Conservation (phyloP, 768 basidiomycete genomes). For the Pisolithus orientalis region DNA sequence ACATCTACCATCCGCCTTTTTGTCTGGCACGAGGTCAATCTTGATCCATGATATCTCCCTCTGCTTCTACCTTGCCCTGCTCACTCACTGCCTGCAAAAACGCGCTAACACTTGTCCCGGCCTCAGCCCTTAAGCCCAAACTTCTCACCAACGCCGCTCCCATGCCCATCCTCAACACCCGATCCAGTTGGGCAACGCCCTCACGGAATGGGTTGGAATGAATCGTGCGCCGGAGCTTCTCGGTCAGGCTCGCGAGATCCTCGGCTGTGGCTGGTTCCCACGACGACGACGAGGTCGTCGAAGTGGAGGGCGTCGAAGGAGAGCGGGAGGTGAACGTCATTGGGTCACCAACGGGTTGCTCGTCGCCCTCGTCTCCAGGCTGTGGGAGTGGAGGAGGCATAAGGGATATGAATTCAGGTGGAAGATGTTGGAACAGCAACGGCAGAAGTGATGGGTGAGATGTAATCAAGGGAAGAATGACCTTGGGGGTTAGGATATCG, state of each 20-base stretch:
- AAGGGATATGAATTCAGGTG: conserved; percentile 40
- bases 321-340: too few relatives aligned
- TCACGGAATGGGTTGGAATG: conserved; percentile 79
- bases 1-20: too few relatives aligned
- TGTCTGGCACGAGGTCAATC: conserved; percentile 35
- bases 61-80: conserved; percentile 44
- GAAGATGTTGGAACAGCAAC: conserved; percentile 75
- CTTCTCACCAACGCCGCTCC: conserved; percentile 68
- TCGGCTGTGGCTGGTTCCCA: conserved; percentile 14
- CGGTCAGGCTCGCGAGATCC: conserved; percentile 25
- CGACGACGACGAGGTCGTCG: conserved; percentile 57
- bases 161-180: conserved; percentile 77
- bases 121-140: conserved; percentile 80
- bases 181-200: conserved; percentile 75
- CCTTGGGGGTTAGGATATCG: conserved; percentile 70
- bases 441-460: conserved; percentile 63
- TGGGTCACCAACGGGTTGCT: too few relatives aligned
- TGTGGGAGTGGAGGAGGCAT: too few relatives aligned
- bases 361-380: too few relatives aligned
- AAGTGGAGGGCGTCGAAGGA: conserved; percentile 34
- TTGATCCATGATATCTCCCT: conserved; percentile 69
- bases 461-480: conserved; percentile 65
- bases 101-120: conserved; percentile 68
- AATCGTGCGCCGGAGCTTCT: conserved; percentile 69
- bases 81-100: conserved; percentile 79